Percentiles rank a stretch among this genome's conserved stretches.
Conservation (phyloP, 495 filamentous ascomycete genomes). For the Cercophora scortea region DNA sequence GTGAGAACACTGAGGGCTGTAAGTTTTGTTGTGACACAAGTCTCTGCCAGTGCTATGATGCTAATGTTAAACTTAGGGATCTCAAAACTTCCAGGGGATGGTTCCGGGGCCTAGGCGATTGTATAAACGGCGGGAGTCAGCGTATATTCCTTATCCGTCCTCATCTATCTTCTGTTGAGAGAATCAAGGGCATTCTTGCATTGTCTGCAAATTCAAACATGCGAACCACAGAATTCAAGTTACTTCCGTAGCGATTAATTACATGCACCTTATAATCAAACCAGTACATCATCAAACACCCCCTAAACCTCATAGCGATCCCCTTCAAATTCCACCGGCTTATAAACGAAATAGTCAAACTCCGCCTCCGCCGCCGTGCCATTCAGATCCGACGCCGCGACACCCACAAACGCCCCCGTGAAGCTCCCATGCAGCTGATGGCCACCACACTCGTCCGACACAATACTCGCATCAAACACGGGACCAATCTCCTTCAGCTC, state of each 20-base stretch:
- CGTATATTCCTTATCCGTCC: no score
- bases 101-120: not conserved
- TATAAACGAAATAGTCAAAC: slow-evolving; percentile 46
- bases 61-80: not conserved
- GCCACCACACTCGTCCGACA: slow-evolving; percentile 49
- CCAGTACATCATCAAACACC: no score
- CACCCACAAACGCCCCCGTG: slow-evolving; percentile 48
- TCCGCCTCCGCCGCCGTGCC: slow-evolving; percentile 35
- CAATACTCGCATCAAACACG: slow-evolving; percentile 43
- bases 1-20: slow-evolving; percentile 38
- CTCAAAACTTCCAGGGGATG: not conserved
- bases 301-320: slow-evolving; percentile 38
- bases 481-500: slow-evolving; percentile 44
- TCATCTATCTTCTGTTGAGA: no score
- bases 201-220: no score
- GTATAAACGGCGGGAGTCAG: no score
- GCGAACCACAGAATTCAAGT: no score
- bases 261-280: no score
- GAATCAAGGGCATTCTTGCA: no score
- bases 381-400: slow-evolving; percentile 48
- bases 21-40: slow-evolving; percentile 5
- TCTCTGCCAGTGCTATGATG: not conserved
- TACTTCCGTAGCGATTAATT: no score
- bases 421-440: slow-evolving; percentile 50
- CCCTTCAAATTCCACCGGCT: slow-evolving; percentile 35